A percentile compares a stretch with the other conserved stretches of the same genome.
Evolutionary conservation across 2,329 filamentous ascomycete species (phyloP).

Genomic region (Epichloe elymi): DNA sequence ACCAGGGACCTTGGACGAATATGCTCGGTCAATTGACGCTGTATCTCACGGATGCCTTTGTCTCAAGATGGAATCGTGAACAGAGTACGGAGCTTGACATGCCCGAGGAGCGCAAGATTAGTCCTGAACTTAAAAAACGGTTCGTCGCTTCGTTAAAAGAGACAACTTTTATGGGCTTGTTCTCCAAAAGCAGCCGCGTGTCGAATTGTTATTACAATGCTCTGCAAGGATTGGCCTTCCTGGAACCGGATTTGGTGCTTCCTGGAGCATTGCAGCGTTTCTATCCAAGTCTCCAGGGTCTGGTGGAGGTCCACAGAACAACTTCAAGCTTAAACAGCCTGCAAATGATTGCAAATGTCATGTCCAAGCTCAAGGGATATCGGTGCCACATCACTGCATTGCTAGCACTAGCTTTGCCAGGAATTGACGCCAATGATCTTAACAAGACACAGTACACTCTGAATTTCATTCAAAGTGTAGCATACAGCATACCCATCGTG

Average conservation of each 20-base stretch:
- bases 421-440: conserved; percentile 93
- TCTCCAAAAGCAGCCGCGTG: conserved; percentile 84
- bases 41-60: conserved; percentile 89
- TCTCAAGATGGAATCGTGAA: conserved; percentile 95
- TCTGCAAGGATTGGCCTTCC: conserved; percentile 74
- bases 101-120: conserved; percentile 66
- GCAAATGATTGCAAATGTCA: conserved; percentile 82
- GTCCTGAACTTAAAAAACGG: conserved; percentile 67
- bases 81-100: conserved; percentile 83
- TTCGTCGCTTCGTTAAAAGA: conserved; percentile 85
- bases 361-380: conserved; percentile 90
- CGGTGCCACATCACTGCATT: conserved; percentile 90
- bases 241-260: conserved; percentile 84
- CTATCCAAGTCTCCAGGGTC: conserved; percentile 89
- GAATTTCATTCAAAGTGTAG: conserved; percentile 88
- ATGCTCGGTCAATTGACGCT: conserved; percentile 82
- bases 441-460: conserved; percentile 93
- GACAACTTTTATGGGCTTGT: conserved; percentile 96
- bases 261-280: conserved; percentile 91
- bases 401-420: conserved; percentile 81
- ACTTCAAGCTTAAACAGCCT: conserved; percentile 85
- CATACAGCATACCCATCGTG: conserved; percentile 88
- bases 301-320: conserved; percentile 94
- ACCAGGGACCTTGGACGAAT: conserved; percentile 83
- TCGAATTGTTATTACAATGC: conserved; percentile 87